A percentile compares a stretch with the other conserved stretches of the same genome.
Conservation (phyloP, 2,329 filamentous ascomycete species). For the Neonectria magnoliae region DNA sequence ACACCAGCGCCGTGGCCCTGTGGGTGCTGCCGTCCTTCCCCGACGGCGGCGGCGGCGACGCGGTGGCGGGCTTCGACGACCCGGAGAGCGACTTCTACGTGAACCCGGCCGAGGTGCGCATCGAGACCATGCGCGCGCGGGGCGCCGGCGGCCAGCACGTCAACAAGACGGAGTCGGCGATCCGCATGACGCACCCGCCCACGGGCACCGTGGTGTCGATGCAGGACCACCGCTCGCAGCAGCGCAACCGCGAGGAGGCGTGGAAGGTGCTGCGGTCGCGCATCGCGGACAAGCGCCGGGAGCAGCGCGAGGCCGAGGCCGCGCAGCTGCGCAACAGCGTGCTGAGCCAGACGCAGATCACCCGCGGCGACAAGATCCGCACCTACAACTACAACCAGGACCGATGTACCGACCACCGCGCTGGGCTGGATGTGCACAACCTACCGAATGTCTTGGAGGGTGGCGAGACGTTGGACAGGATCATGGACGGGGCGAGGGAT, state of each 20-base stretch:
- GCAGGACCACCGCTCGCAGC: slow-evolving; percentile 92
- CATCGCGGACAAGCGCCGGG: slow-evolving; percentile 81
- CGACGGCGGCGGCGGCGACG: slow-evolving; percentile 57
- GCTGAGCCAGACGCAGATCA: slow-evolving; percentile 82
- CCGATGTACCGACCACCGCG: slow-evolving; percentile 88
- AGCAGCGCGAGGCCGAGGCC: slow-evolving; percentile 85
- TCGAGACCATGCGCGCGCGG: slow-evolving; percentile 90
- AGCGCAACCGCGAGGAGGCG: slow-evolving; percentile 86
- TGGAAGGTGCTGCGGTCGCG: slow-evolving; percentile 87
- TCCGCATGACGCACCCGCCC: slow-evolving; percentile 89
- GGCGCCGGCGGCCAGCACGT: slow-evolving; percentile 97
- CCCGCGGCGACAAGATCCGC: slow-evolving; percentile 90
- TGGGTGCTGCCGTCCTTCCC: slow-evolving; percentile 91
- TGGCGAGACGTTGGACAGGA: slow-evolving; percentile 72
- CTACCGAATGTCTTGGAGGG: slow-evolving; percentile 83
- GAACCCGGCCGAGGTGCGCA: slow-evolving; percentile 80
- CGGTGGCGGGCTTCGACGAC: slow-evolving; percentile 75
- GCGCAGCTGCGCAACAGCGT: slow-evolving; percentile 79
- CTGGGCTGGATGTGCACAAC: slow-evolving; percentile 81
- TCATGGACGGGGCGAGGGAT: slow-evolving; percentile 80
- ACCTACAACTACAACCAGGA: slow-evolving; percentile 85
- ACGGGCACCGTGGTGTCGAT: slow-evolving; percentile 89
- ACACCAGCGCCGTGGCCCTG: slow-evolving; percentile 92
- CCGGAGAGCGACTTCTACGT: slow-evolving; percentile 93
- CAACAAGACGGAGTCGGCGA: slow-evolving; percentile 97